phyloP scores from a whole-genome alignment of 768 basidiomycete species.

The Trichaptum fuscoviolaceum region DNA sequence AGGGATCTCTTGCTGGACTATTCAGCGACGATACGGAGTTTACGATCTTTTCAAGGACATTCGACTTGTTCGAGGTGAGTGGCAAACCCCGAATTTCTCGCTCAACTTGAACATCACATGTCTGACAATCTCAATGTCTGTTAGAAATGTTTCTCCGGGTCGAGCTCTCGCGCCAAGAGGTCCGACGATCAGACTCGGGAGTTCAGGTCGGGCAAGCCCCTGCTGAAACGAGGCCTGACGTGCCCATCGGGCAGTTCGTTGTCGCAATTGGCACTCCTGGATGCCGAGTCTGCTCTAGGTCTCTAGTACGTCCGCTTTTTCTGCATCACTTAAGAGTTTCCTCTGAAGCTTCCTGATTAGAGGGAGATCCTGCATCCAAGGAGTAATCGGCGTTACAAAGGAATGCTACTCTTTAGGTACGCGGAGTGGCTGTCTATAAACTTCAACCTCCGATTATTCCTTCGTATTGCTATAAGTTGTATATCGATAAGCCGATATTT shows the following conservation, averaged over 20 bases:
- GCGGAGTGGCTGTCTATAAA: too few species aligned
- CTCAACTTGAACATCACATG: background rate
- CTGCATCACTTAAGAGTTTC: background rate
- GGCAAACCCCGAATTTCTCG: background rate
- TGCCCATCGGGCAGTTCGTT: background rate
- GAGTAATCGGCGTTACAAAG: too few species aligned
- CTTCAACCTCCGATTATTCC: too few species aligned
- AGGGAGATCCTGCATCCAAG: background rate
- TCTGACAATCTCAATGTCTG: background rate
- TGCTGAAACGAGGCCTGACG: background rate
- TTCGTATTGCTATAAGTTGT: too few species aligned
- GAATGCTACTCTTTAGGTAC: too few species aligned
- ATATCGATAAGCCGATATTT: too few species aligned
- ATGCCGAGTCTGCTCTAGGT: background rate
- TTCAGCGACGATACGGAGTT: constrained; percentile 17
- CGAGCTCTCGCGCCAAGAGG: background rate
- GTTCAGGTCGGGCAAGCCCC: too few species aligned
- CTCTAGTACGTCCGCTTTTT: background rate
- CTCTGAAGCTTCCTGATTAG: background rate
- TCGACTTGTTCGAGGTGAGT: constrained; percentile 20
- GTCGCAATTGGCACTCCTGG: background rate
- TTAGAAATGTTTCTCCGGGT: background rate
- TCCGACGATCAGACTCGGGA: background rate
- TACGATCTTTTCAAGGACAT: constrained; percentile 18
- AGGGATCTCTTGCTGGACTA: constrained; percentile 17